Percentiles rank a stretch among this genome's conserved stretches.
These are phyloP conservation scores for Xeromyces bisporus DNA, from an alignment of 495 filamentous ascomycete genomes.

Conservation along the genomic window DNA sequence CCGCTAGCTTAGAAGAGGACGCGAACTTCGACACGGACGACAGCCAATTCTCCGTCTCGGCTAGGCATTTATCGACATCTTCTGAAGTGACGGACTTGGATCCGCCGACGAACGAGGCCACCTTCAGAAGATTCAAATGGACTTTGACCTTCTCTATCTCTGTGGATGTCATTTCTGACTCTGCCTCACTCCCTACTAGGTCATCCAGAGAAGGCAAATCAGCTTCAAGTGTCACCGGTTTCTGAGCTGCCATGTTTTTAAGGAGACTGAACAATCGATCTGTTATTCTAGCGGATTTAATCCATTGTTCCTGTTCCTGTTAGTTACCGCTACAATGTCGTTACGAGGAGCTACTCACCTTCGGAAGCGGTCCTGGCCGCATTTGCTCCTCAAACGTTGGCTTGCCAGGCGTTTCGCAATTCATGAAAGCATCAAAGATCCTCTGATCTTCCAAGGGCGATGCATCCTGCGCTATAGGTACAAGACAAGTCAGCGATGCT, in stretches of 20 bases:
- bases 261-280: conserved; percentile 21
- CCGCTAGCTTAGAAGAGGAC: conserved; percentile 11
- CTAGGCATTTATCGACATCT: conserved; percentile 17
- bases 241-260: conserved; percentile 18
- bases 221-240: conserved; percentile 12
- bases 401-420: conserved; percentile 23
- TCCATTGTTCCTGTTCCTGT: conserved; percentile 19
- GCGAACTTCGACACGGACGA: conserved; percentile 13
- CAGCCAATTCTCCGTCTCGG: conserved; percentile 20
- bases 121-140: conserved; percentile 17
- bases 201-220: conserved; percentile 16
- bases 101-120: conserved; percentile 20
- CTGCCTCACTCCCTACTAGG: conserved; percentile 8
- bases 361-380: conserved; percentile 24
- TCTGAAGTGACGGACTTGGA: conserved; percentile 17
- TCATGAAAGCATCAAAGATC: conserved; percentile 26
- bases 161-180: conserved; percentile 16
- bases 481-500: too few relatives aligned
- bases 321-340: conserved; percentile 1
- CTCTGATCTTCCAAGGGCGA: conserved; percentile 18
- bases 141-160: conserved; percentile 19
- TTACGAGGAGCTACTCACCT: conserved; percentile 11
- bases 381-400: conserved; percentile 25
- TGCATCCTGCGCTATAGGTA: conserved; percentile 14
- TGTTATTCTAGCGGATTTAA: conserved; percentile 18